Evolutionary conservation across 257 asterid genomes (phyloP).

Genomic region (Nicotiana knightiana): DNA sequence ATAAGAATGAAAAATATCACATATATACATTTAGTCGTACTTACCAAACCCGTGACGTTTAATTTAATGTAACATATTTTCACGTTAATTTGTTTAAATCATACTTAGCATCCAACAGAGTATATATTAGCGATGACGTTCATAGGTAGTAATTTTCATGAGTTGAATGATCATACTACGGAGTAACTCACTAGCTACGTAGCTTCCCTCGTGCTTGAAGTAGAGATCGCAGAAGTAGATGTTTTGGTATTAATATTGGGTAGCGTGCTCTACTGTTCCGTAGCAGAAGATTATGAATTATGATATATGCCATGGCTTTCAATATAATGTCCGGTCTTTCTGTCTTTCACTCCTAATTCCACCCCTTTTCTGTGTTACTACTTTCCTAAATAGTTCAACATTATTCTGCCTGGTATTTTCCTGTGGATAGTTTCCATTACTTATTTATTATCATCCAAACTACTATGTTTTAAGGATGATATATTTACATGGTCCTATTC

Average conservation of each 20-base stretch:
- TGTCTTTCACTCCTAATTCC: background rate
- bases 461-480: background rate
- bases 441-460: background rate
- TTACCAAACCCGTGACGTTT: too few relatives aligned
- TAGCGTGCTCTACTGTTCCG: background rate
- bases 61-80: too few relatives aligned
- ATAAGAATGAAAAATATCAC: too few relatives aligned
- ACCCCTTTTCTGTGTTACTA: background rate
- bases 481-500: background rate
- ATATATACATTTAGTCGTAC: too few relatives aligned
- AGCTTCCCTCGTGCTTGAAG: too few relatives aligned
- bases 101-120: too few relatives aligned
- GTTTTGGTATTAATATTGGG: conserved; percentile 1
- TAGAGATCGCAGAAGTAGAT: too few relatives aligned
- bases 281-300: background rate
- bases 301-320: conserved; percentile 11
- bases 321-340: background rate
- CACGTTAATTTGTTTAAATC: too few relatives aligned
- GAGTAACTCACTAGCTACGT: too few relatives aligned
- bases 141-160: too few relatives aligned
- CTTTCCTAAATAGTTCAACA: conserved; percentile 5
- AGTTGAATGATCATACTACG: too few relatives aligned
- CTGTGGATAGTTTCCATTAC: background rate
- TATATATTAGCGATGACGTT: too few relatives aligned
- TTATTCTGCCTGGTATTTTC: background rate